A percentile compares a stretch with the other conserved stretches of the same genome.
phyloP scores from a whole-genome alignment of 2,329 filamentous ascomycete species.

The Setomelanomma holmii region DNA sequence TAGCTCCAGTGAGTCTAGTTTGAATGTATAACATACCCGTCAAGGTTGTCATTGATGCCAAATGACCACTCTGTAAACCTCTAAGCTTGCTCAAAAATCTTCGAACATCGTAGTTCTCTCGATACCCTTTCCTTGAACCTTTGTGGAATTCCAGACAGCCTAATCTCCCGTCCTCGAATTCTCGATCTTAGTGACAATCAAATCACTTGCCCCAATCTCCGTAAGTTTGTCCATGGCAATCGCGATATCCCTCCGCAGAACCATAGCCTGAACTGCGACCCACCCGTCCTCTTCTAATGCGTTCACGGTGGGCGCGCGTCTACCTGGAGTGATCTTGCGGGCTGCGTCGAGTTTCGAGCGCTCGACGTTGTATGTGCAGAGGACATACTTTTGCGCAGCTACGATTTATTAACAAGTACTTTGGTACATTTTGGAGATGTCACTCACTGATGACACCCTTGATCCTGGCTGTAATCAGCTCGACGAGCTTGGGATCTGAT shows the following conservation, averaged over 20 bases:
- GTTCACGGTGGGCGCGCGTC: conserved; percentile 92
- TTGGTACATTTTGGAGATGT: too few species aligned
- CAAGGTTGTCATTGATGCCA: too few species aligned
- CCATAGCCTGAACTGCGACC: conserved; percentile 96
- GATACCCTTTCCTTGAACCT: not conserved
- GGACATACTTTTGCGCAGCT: conserved; percentile 88
- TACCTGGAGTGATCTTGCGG: conserved; percentile 84
- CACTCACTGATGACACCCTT: conserved; percentile 83
- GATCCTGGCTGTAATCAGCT: conserved; percentile 86
- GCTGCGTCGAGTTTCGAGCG: conserved; percentile 71
- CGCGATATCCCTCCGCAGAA: conserved; percentile 85
- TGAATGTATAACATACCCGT: too few species aligned
- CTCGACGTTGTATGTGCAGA: conserved; percentile 95
- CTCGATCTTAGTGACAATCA: conserved; percentile 83
- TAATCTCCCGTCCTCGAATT: conserved; percentile 64
- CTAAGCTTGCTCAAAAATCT: too few species aligned
- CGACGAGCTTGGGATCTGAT: conserved; percentile 79
- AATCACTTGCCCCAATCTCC: conserved; percentile 79
- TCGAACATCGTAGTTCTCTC: too few species aligned
- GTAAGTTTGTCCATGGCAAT: conserved; percentile 85
- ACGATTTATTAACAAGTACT: conserved; percentile 19
- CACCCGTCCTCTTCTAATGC: conserved; percentile 85
- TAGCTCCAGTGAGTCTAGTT: too few species aligned
- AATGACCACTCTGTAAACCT: too few species aligned
- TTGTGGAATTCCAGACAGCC: not conserved